These are phyloP conservation scores for Beauveria sp. DNA, from an alignment of 2,329 filamentous ascomycete species.

Conservation along the genomic window DNA sequence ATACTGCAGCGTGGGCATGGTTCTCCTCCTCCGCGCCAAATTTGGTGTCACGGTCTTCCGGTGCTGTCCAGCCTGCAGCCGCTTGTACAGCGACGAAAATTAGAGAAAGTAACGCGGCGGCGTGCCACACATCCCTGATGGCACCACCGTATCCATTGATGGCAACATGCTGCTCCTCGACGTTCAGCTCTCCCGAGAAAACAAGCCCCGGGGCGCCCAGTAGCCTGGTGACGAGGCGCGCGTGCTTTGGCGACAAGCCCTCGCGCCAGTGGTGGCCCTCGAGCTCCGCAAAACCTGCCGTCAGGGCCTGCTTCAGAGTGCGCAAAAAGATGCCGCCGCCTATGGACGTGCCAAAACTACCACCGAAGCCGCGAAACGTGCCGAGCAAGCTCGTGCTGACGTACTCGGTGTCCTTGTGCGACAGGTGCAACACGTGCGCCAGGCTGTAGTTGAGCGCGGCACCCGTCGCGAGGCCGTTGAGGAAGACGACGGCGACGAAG, in stretches of 20 bases:
- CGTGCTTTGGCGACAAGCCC: constrained; percentile 25
- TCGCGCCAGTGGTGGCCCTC: constrained; percentile 27
- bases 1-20: constrained; percentile 17
- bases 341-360: constrained; percentile 71
- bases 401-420: constrained; percentile 58
- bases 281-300: constrained; percentile 45
- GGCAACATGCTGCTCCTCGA: constrained; percentile 36
- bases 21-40: constrained; percentile 27
- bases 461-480: constrained; percentile 66
- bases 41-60: constrained; percentile 47
- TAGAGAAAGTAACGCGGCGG: constrained; percentile 36
- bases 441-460: constrained; percentile 73
- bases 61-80: constrained; percentile 42
- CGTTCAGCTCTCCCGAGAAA: constrained; percentile 32
- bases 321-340: constrained; percentile 69
- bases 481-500: constrained; percentile 55
- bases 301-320: constrained; percentile 46
- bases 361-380: constrained; percentile 76
- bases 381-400: constrained; percentile 68
- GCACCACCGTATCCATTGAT: constrained; percentile 40
- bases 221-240: constrained; percentile 36
- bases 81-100: constrained; percentile 40
- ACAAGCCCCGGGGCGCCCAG: constrained; percentile 45
- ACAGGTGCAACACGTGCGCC: constrained; percentile 70
- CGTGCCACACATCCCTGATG: constrained; percentile 37